Evolutionary conservation across 2,329 filamentous ascomycete species (phyloP).

Genomic region (Paradendryphiella salina): DNA sequence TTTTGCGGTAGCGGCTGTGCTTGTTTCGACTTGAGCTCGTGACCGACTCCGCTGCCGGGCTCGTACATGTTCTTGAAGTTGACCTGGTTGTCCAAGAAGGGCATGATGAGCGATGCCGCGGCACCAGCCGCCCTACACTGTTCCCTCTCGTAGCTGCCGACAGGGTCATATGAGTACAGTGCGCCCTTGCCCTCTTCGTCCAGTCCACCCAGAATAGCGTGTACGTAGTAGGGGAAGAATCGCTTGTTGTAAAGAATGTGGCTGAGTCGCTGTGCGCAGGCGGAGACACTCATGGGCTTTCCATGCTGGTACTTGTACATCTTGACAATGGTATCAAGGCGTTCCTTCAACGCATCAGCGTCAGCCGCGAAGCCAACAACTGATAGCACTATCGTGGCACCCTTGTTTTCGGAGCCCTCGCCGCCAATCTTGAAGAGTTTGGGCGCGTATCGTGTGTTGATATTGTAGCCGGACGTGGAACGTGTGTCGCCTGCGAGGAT

Average conservation of each 20-base stretch:
- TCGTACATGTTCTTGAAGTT: slow-evolving; percentile 99
- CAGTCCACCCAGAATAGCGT: slow-evolving; percentile 89
- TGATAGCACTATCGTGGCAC: slow-evolving; percentile 84
- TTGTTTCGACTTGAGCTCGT: slow-evolving; percentile 74
- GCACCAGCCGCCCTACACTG: slow-evolving; percentile 93
- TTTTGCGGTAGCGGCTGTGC: slow-evolving; percentile 68
- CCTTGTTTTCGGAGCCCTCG: slow-evolving; percentile 79
- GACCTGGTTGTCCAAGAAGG: slow-evolving; percentile 98
- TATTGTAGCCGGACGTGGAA: slow-evolving; percentile 91
- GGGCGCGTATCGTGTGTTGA: slow-evolving; percentile 93
- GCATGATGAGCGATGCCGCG: slow-evolving; percentile 94
- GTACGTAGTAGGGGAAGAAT: slow-evolving; percentile 98
- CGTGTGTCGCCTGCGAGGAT: slow-evolving; percentile 98
- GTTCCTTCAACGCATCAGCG: slow-evolving; percentile 89
- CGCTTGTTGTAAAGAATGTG: slow-evolving; percentile 97
- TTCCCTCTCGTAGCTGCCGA: slow-evolving; percentile 96
- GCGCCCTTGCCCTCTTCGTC: slow-evolving; percentile 95
- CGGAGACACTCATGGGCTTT: slow-evolving; percentile 92
- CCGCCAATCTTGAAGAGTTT: slow-evolving; percentile 98
- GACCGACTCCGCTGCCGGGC: slow-evolving; percentile 80
- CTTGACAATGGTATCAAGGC: slow-evolving; percentile 91
- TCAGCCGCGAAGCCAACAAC: slow-evolving; percentile 97
- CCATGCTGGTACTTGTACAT: slow-evolving; percentile 99
- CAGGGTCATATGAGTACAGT: slow-evolving; percentile 95
- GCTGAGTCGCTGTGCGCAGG: slow-evolving; percentile 90